Conservation (phyloP, 2,329 filamentous ascomycete species). For the Fusarium sulawesiense region DNA sequence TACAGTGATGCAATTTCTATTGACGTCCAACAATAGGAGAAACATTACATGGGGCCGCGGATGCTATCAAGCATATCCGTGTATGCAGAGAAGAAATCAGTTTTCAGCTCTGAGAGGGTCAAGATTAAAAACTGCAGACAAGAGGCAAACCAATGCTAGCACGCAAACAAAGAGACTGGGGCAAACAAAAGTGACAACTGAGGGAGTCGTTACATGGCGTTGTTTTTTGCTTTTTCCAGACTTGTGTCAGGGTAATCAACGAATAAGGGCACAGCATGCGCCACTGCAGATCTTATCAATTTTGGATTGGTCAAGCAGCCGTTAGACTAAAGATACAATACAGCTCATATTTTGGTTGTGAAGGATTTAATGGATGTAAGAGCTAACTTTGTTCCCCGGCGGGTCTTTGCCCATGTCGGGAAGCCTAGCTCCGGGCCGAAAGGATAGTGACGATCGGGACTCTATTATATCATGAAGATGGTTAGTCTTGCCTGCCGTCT, state of each 20-base stretch:
- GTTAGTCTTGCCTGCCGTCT: background rate
- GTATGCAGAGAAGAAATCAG: background rate
- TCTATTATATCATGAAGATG: background rate
- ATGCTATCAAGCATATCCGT: background rate
- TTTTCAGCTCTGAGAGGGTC: background rate
- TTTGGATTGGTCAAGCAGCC: background rate
- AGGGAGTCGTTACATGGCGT: background rate
- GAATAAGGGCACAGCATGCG: background rate
- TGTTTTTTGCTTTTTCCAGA: constrained; percentile 1
- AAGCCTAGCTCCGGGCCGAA: background rate
- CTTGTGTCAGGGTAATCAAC: background rate
- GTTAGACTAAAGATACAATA: too few species aligned
- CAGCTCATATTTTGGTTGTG: background rate
- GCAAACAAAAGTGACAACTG: background rate
- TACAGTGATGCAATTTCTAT: background rate
- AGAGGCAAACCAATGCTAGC: background rate
- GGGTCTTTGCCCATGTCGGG: background rate
- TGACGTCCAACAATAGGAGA: background rate
- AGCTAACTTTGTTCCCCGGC: background rate
- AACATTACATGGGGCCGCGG: background rate
- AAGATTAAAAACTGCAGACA: background rate
- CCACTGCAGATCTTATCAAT: background rate
- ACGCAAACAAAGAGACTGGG: background rate
- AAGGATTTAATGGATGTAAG: background rate
- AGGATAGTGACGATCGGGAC: background rate